Conservation (phyloP, 495 filamentous ascomycete genomes). For the Hyaloscypha bicolor region DNA sequence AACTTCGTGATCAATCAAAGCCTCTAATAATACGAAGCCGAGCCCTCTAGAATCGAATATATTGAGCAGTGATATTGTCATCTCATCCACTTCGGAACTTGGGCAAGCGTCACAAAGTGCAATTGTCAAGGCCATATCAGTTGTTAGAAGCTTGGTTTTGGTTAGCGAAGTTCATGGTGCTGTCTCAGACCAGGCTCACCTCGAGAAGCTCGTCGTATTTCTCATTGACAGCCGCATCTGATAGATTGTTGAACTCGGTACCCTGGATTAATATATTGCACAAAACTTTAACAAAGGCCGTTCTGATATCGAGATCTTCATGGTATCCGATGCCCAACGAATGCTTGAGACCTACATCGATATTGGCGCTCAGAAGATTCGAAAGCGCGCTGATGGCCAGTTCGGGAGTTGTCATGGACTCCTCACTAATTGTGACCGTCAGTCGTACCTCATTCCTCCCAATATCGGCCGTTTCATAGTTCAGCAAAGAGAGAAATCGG, state of each 20-base stretch:
- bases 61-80: constrained; percentile 64
- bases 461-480: constrained; percentile 51
- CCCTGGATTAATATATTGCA: constrained; percentile 69
- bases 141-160: constrained; percentile 51
- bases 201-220: constrained; percentile 65
- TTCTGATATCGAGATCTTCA: constrained; percentile 65
- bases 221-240: constrained; percentile 63
- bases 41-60: constrained; percentile 66
- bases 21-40: constrained; percentile 61
- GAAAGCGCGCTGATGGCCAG: constrained; percentile 65
- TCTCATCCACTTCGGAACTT: constrained; percentile 64
- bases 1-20: constrained; percentile 65
- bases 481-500: constrained; percentile 61
- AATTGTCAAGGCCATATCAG: constrained; percentile 59
- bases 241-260: constrained; percentile 66
- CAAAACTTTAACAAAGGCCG: constrained; percentile 67
- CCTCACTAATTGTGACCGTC: constrained; percentile 31
- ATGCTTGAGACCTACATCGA: constrained; percentile 68
- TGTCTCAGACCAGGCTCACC: constrained; percentile 35
- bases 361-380: constrained; percentile 67
- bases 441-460: constrained; percentile 43
- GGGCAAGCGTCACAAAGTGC: constrained; percentile 65
- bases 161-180: neutral
- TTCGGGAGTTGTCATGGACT: constrained; percentile 48
- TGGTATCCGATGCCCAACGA: constrained; percentile 67